phyloP scores from a whole-genome alignment of 73 alveolate species.

The Paramecium primaurelia region DNA sequence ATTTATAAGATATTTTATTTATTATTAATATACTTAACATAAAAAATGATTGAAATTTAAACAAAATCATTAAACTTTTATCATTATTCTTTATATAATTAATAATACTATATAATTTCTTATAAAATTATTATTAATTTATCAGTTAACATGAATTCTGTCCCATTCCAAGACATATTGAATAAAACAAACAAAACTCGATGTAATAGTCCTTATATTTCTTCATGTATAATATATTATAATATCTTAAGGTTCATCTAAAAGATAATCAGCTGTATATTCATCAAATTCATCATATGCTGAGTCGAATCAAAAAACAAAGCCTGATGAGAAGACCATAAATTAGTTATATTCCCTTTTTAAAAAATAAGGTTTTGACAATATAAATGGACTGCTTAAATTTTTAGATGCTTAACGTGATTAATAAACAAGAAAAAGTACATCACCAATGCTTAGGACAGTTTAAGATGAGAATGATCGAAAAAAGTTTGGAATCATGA shows the following conservation, averaged over 20 bases:
- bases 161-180: constrained; percentile 3
- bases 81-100: background rate
- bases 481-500: constrained; percentile 4
- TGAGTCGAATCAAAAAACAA: background rate
- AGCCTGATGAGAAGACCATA: constrained; percentile 44
- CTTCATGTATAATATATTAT: background rate
- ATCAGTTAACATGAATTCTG: constrained; percentile 40
- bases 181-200: background rate
- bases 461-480: constrained; percentile 9
- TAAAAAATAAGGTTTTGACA: constrained; percentile 44
- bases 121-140: background rate
- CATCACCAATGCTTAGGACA: constrained; percentile 33
- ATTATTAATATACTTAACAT: too few species aligned
- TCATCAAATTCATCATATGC: constrained; percentile 14
- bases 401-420: background rate
- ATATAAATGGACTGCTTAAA: constrained; percentile 15
- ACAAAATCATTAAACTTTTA: background rate
- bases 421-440: background rate
- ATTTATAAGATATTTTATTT: too few species aligned
- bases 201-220: constrained; percentile 22
- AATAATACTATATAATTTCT: background rate
- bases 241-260: background rate
- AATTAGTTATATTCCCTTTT: constrained; percentile 16
- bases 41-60: background rate
- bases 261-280: constrained; percentile 29